These are phyloP conservation scores for Byssothecium circinans DNA, from an alignment of 2,329 filamentous ascomycete genomes.

Conservation along the genomic window DNA sequence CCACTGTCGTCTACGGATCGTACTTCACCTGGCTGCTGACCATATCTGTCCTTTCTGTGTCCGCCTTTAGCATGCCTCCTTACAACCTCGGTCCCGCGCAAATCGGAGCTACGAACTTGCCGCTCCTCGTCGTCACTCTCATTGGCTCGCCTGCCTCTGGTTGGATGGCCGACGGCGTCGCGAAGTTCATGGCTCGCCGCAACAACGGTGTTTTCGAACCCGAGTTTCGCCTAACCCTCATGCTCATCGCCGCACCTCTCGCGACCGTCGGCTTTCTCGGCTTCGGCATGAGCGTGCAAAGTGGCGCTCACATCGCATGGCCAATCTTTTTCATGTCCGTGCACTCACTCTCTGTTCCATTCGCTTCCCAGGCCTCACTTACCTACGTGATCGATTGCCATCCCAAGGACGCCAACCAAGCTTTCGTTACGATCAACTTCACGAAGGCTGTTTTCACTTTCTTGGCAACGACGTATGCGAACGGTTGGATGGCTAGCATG, in stretches of 20 bases:
- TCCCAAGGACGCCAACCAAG: constrained; percentile 44
- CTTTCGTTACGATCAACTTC: constrained; percentile 49
- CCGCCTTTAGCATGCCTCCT: constrained; percentile 78
- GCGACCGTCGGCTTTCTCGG: constrained; percentile 46
- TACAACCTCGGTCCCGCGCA: constrained; percentile 80
- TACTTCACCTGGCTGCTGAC: constrained; percentile 96
- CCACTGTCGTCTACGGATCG: constrained; percentile 76
- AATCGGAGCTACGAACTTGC: constrained; percentile 75
- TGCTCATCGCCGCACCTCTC: constrained; percentile 36
- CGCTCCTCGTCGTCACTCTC: constrained; percentile 79
- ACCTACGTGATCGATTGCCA: constrained; percentile 49
- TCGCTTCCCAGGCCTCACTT: constrained; percentile 42
- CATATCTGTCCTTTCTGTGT: constrained; percentile 82
- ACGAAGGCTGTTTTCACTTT: constrained; percentile 45
- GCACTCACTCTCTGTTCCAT: constrained; percentile 42
- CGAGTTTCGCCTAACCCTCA: constrained; percentile 67
- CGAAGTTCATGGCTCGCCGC: constrained; percentile 68
- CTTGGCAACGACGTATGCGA: constrained; percentile 77
- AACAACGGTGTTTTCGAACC: constrained; percentile 89
- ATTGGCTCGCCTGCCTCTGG: constrained; percentile 75
- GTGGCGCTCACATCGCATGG: constrained; percentile 27
- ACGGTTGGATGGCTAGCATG: constrained; percentile 64
- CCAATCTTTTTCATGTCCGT: constrained; percentile 42
- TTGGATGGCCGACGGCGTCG: constrained; percentile 70
- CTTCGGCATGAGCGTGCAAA: constrained; percentile 43